A percentile compares a stretch with the other conserved stretches of the same genome.
Evolutionary conservation across 2,329 filamentous ascomycete species (phyloP).

Genomic region (Colletotrichum godetiae): DNA sequence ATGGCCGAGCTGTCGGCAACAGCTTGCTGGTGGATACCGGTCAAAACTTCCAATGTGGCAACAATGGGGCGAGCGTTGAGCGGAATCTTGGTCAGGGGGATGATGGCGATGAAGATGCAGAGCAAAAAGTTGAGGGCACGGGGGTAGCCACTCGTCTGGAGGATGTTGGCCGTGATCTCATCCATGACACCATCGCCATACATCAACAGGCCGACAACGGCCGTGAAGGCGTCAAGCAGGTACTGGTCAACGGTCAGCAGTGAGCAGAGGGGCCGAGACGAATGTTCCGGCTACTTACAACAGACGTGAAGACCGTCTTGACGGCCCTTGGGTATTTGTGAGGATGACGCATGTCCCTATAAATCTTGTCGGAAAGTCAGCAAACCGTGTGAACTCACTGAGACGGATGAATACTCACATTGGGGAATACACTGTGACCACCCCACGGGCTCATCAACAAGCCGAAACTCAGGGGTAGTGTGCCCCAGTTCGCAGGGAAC

Average conservation of each 20-base stretch:
- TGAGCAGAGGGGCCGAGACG: neutral
- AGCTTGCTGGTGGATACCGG: conserved; percentile 71
- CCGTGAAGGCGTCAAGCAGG: conserved; percentile 83
- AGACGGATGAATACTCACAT: conserved; percentile 55
- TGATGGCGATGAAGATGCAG: conserved; percentile 88
- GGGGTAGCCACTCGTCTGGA: conserved; percentile 80
- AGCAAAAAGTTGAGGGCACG: conserved; percentile 79
- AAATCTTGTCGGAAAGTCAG: conserved; percentile 55
- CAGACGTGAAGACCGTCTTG: conserved; percentile 86
- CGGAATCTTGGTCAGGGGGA: conserved; percentile 95
- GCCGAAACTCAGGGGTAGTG: conserved; percentile 88
- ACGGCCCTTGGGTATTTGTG: conserved; percentile 83
- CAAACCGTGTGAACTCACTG: neutral
- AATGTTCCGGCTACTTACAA: conserved; percentile 61
- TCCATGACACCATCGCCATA: conserved; percentile 91
- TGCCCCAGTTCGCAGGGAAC: conserved; percentile 87
- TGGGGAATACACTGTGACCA: conserved; percentile 81
- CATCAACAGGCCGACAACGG: conserved; percentile 89
- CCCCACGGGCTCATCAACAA: conserved; percentile 84
- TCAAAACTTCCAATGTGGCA: conserved; percentile 81
- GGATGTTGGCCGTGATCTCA: conserved; percentile 91
- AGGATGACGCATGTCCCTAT: conserved; percentile 76
- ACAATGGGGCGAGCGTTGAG: conserved; percentile 90
- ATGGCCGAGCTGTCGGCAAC: conserved; percentile 59
- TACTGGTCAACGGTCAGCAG: conserved; percentile 61